Percentiles rank a stretch among this genome's conserved stretches.
Evolutionary conservation across 2,329 filamentous ascomycete species (phyloP).

Genomic region (Penicillium sp.): DNA sequence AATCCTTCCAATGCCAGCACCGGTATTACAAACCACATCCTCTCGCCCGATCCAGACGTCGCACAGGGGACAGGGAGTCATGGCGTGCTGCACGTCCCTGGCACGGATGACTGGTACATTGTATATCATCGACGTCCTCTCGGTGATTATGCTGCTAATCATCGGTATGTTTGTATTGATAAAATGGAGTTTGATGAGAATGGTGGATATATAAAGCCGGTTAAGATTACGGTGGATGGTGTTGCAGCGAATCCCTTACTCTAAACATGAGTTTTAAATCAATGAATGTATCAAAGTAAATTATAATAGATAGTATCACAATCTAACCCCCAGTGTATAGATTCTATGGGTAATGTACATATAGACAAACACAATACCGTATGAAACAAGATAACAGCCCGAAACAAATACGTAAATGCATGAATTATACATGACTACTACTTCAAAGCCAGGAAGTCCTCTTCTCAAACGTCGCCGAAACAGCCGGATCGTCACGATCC

Average conservation of each 20-base stretch:
- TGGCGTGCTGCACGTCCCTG: slow-evolving; percentile 35
- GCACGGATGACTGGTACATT: slow-evolving; percentile 43
- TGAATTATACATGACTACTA: neutral
- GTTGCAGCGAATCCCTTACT: slow-evolving; percentile 27
- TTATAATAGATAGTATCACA: no score
- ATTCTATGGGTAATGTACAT: neutral
- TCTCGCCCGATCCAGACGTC: slow-evolving; percentile 24
- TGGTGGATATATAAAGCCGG: slow-evolving; percentile 28
- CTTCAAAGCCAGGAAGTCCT: slow-evolving; percentile 1
- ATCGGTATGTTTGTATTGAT: slow-evolving; percentile 48
- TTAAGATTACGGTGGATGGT: slow-evolving; percentile 36
- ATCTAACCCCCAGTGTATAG: neutral
- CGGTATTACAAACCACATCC: slow-evolving; percentile 28
- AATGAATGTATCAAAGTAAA: no score
- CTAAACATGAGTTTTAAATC: no score
- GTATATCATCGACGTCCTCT: slow-evolving; percentile 47
- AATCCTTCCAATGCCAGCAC: slow-evolving; percentile 18
- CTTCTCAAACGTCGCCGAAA: slow-evolving; percentile 13
- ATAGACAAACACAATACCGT: neutral
- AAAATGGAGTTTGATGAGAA: slow-evolving; percentile 46
- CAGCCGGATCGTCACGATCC: slow-evolving; percentile 23
- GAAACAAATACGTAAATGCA: neutral
- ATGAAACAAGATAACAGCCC: neutral
- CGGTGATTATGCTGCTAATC: slow-evolving; percentile 43
- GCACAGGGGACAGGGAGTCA: slow-evolving; percentile 40